Conservation (phyloP, 441 rosid species). For the Hypseocharis bilobata region DNA sequence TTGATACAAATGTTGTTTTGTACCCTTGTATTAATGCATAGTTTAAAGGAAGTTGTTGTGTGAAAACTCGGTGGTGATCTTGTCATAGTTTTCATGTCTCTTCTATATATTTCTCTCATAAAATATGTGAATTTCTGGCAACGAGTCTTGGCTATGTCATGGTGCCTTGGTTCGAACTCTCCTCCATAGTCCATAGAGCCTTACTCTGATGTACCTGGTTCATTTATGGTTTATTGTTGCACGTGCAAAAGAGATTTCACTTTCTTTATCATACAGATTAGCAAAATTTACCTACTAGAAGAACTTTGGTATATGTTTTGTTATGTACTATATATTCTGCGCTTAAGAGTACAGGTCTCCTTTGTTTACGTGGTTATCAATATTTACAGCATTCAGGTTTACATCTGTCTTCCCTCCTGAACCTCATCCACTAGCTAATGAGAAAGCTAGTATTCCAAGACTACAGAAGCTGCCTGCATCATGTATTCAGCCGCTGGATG, state of each 20-base stretch:
- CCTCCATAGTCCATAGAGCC: neutral
- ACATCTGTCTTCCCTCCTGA: constrained; percentile 87
- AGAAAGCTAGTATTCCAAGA: constrained; percentile 37
- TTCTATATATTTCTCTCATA: neutral
- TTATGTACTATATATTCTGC: neutral
- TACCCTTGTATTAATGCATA: neutral
- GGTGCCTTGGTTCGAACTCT: neutral
- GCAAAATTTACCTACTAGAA: neutral
- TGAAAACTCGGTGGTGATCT: neutral
- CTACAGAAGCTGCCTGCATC: constrained; percentile 39
- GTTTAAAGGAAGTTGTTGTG: neutral
- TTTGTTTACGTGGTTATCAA: constrained; percentile 17
- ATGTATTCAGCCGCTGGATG: constrained; percentile 70
- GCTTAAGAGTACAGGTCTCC: neutral
- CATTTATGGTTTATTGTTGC: neutral
- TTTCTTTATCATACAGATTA: no score
- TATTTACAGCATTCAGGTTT: constrained; percentile 68
- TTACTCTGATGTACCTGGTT: neutral
- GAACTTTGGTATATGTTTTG: neutral
- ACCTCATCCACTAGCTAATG: constrained; percentile 69
- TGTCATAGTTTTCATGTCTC: neutral
- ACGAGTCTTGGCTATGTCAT: neutral
- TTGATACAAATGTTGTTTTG: neutral
- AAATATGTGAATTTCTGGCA: neutral
- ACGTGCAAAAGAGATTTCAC: neutral